Conservation (phyloP, 2,329 filamentous ascomycete genomes). For the Fusarium pseudocircinatum region DNA sequence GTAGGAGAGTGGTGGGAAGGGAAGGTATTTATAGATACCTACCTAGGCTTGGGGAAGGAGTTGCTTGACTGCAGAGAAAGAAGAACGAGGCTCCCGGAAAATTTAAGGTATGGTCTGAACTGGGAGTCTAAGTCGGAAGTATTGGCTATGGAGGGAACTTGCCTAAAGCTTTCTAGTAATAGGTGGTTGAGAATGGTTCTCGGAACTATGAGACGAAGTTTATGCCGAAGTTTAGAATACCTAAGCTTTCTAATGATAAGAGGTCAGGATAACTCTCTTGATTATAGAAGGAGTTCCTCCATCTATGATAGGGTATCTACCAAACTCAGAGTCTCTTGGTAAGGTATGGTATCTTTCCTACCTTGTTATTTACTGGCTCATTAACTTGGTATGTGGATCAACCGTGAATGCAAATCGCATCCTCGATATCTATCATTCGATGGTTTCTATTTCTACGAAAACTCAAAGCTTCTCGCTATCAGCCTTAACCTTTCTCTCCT, state of each 20-base stretch:
- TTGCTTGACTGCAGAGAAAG: not conserved
- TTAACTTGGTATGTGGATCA: not conserved
- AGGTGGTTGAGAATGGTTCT: not conserved
- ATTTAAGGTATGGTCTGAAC: not conserved
- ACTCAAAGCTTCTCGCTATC: conserved; percentile 43
- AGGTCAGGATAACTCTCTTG: not conserved
- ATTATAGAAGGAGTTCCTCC: not conserved
- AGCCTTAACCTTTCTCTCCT: conserved; percentile 51
- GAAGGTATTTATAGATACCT: not conserved
- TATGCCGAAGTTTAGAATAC: not conserved
- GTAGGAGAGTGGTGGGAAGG: not conserved
- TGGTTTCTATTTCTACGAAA: not conserved
- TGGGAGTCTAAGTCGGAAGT: not conserved
- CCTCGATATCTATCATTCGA: not conserved
- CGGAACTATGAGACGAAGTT: not conserved
- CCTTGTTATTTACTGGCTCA: not conserved
- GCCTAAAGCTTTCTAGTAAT: not conserved
- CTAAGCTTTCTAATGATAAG: not conserved
- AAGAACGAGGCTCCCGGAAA: not conserved
- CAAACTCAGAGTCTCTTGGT: not conserved
- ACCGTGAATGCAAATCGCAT: not conserved
- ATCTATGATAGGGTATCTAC: not conserved
- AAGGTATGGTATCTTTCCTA: not conserved
- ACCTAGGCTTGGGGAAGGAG: not conserved
- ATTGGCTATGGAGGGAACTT: not conserved